These are phyloP conservation scores for Hagleromyces aurorensis DNA, from an alignment of 805 yeast genomes.

Conservation along the genomic window DNA sequence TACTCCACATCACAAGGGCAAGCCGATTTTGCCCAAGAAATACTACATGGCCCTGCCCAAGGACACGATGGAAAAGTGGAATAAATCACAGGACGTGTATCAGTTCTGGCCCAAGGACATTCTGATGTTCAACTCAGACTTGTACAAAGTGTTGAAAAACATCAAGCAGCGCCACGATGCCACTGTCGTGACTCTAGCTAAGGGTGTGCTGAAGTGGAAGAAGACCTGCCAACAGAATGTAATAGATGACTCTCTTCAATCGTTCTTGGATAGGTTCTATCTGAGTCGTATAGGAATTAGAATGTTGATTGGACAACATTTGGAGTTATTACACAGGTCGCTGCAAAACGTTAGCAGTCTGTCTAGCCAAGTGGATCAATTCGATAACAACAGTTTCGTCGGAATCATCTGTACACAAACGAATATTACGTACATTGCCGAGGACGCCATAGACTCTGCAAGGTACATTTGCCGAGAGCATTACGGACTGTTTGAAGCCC, in stretches of 20 bases:
- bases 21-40: conserved; percentile 8
- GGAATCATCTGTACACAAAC: conserved; percentile 85
- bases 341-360: conserved; percentile 1
- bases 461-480: conserved; percentile 86
- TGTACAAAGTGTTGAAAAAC: conserved; percentile 55
- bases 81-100: conserved; percentile 6
- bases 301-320: conserved; percentile 91
- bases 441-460: conserved; percentile 86
- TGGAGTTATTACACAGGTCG: conserved; percentile 42
- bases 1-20: conserved; percentile 1
- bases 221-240: conserved; percentile 37
- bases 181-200: conserved; percentile 85
- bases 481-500: conserved; percentile 81
- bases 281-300: conserved; percentile 88
- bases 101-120: conserved; percentile 62
- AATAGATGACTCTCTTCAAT: conserved; percentile 67
- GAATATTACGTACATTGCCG: conserved; percentile 73
- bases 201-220: conserved; percentile 90
- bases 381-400: conserved; percentile 60
- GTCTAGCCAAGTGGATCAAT: conserved; percentile 48
- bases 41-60: conserved; percentile 11
- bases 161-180: conserved; percentile 87
- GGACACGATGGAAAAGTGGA: conserved; percentile 3
- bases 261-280: conserved; percentile 77
- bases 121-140: conserved; percentile 57